Conservation (phyloP, 106 monocot species). For the Xerophyta viscosa region DNA sequence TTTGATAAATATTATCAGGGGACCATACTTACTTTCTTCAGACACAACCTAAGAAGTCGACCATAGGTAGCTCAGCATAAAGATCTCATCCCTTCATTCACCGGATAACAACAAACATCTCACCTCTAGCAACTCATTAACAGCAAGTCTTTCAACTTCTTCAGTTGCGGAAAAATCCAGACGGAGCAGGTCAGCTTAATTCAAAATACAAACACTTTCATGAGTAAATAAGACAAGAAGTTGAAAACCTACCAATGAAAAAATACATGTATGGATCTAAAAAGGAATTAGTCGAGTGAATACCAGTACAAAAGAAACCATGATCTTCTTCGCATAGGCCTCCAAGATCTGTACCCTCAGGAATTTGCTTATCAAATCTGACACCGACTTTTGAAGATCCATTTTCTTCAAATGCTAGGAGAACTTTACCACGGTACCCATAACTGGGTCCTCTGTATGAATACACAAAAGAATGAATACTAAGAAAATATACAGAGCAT, state of each 20-base stretch:
- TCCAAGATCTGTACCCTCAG: conserved; percentile 91
- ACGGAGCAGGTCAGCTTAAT: conserved; percentile 65
- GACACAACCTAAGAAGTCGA: conserved; percentile 49
- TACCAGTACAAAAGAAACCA: conserved; percentile 91
- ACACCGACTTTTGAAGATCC: conserved; percentile 88
- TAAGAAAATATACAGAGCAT: neutral
- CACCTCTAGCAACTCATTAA: conserved; percentile 78
- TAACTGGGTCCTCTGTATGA: conserved; percentile 62
- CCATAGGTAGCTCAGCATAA: too few relatives aligned
- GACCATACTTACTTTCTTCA: conserved; percentile 82
- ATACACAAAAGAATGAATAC: neutral
- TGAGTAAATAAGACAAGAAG: too few relatives aligned
- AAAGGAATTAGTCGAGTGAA: neutral
- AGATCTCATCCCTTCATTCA: too few relatives aligned
- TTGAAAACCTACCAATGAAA: too few relatives aligned
- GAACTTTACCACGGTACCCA: conserved; percentile 85
- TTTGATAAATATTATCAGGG: conserved; percentile 71
- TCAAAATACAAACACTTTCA: neutral
- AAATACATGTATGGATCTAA: too few relatives aligned
- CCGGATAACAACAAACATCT: conserved; percentile 1
- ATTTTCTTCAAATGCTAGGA: conserved; percentile 90
- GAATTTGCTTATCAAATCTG: conserved; percentile 83
- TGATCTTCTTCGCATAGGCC: conserved; percentile 94
- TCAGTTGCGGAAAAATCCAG: conserved; percentile 61
- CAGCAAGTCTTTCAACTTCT: conserved; percentile 72